Base-by-base conservation (phyloP, 2,329 filamentous ascomycete species). In the Gaeumannomyces tritici region DNA sequence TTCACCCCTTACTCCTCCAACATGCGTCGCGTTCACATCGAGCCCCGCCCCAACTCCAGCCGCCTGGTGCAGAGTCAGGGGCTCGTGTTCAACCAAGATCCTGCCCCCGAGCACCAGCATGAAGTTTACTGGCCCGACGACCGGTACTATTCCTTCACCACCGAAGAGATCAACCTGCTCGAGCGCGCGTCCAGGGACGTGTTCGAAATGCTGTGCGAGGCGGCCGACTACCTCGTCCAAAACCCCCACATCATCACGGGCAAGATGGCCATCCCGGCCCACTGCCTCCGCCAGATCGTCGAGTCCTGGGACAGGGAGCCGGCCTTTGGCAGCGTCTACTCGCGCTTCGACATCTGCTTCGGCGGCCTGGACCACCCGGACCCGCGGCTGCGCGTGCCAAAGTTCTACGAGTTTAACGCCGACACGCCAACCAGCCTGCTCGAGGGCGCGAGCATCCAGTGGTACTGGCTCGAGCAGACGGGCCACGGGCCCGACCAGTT, bases 381-480 rank as follows among this genome's bases (percentile, higher is more conserved):
- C 57, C 57, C 57, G 57, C 57, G 57, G 1, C 57, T 59, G 2
- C 57, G 57, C n/a, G 57, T 59, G 33, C 57, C 57, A 31, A 33
- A 42, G 15, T 59, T 59, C 24, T 59, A 59, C 33, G 57, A 59
- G 33, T 35, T 42, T 11, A 59, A 59, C 33, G 57, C 57, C 28
- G 57, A 59, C n/a, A 59, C 57, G 33, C 57, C 57, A 5, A 35
- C 33, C 15, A 26, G 29, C 6, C 57, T 59, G 3, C 42, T 59
- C 21, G 57, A 59, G 24, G 24, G 28, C 11, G 12, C 29, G 29
- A 11, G 28, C 9, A 27, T 59, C 15, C 57, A 59, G 33, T 59
- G 29, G 57, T 42, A 42, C 57, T 59, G 57, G 57, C 57, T 59
- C n/a, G 29, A 42, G n/a, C 57, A 59, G 57, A 59, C 57, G 29